These are phyloP conservation scores for Sporothrix pallida DNA, from an alignment of 2,329 filamentous ascomycete genomes.

Conservation along the genomic window DNA sequence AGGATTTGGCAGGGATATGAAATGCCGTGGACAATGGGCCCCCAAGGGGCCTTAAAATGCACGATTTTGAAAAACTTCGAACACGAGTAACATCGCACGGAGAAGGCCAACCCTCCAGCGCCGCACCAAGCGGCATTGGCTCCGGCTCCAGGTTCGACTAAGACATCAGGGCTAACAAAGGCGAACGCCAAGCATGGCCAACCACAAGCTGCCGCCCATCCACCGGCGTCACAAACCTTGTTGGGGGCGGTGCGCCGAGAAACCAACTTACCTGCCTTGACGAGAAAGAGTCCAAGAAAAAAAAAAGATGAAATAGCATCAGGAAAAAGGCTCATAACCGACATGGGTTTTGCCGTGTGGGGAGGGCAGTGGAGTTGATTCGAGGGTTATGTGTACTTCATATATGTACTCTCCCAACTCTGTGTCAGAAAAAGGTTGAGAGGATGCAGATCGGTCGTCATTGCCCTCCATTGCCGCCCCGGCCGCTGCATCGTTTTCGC, in stretches of 20 bases:
- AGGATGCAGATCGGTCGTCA: neutral
- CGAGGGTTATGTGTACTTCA: neutral
- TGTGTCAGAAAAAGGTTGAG: neutral
- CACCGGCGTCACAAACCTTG: neutral
- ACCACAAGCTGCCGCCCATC: neutral
- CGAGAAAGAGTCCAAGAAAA: too few species aligned
- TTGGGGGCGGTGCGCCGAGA: neutral
- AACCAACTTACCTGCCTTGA: neutral
- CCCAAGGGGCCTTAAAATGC: too few species aligned
- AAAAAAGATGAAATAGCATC: neutral
- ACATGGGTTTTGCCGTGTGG: slow-evolving; percentile 4
- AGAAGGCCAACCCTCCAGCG: neutral
- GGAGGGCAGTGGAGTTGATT: neutral
- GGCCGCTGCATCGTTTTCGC: slow-evolving; percentile 1
- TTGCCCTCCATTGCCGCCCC: slow-evolving; percentile 9
- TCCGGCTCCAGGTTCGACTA: neutral
- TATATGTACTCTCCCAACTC: neutral
- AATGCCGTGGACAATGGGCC: neutral
- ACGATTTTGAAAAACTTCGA: neutral
- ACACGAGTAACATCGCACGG: neutral
- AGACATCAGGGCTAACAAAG: too few species aligned
- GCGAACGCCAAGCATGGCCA: slow-evolving; percentile 7
- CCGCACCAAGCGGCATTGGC: slow-evolving; percentile 9
- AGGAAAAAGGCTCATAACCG: too few species aligned
- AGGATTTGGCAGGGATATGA: neutral